Evolutionary conservation across 2,329 filamentous ascomycete species (phyloP).

Genomic region (Aureobasidium sp.): DNA sequence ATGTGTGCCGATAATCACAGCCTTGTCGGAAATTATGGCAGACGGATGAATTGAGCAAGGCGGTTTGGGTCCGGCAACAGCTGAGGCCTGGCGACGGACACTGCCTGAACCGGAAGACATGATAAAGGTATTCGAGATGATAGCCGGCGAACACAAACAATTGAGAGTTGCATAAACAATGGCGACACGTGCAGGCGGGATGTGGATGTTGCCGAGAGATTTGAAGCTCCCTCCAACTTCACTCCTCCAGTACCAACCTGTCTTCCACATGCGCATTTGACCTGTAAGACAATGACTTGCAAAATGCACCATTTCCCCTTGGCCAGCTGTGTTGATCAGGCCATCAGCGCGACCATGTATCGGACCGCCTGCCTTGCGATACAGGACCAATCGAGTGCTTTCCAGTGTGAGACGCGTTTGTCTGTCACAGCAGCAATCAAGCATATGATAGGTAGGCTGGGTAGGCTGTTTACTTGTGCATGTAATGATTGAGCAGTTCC

Average conservation of each 20-base stretch:
- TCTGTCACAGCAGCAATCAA: not conserved
- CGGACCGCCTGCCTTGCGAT: not conserved
- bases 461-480: not conserved
- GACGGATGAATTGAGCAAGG: conserved; percentile 37
- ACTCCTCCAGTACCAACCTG: not conserved
- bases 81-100: conserved; percentile 11
- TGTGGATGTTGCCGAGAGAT: conserved; percentile 8
- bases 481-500: not conserved
- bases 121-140: not conserved
- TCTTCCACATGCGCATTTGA: not conserved
- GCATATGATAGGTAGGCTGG: not conserved
- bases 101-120: conserved; percentile 9
- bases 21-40: conserved; percentile 42
- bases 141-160: not conserved
- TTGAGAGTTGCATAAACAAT: not conserved
- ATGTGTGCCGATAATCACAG: conserved; percentile 56
- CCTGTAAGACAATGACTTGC: not conserved
- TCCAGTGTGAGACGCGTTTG: not conserved
- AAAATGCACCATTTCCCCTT: not conserved
- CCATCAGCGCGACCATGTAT: not conserved
- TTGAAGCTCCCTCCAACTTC: not conserved
- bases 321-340: not conserved
- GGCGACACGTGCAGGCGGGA: not conserved
- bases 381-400: not conserved
- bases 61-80: conserved; percentile 23